Evolutionary conservation across 306 rosid species (phyloP).

Genomic region (Medicago arabica): DNA sequence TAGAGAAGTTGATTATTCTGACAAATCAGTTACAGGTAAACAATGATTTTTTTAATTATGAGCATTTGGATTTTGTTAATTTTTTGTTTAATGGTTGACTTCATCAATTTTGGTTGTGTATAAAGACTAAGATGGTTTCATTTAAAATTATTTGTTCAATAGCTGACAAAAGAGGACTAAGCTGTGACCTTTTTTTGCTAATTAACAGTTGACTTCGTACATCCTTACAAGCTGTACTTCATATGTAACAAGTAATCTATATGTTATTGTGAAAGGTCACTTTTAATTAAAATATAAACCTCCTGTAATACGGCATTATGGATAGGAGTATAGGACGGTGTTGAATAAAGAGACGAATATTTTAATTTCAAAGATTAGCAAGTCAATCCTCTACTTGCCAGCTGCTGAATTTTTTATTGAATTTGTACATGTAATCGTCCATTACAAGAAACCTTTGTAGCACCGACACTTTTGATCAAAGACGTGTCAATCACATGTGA

Average conservation of each 20-base stretch:
- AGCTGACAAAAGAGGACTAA: constrained; percentile 18
- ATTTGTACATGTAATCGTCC: constrained; percentile 19
- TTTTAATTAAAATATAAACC: constrained; percentile 1
- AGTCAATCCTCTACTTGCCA: constrained; percentile 22
- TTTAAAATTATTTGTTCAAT: constrained; percentile 29
- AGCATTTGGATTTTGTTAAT: background rate
- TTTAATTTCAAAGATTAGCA: constrained; percentile 20
- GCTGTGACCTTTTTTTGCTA: constrained; percentile 29
- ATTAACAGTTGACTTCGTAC: constrained; percentile 35
- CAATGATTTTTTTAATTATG: background rate
- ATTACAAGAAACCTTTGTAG: background rate
- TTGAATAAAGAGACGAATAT: constrained; percentile 20
- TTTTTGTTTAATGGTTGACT: constrained; percentile 26
- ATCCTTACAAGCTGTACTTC: background rate
- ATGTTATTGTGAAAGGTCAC: constrained; percentile 5
- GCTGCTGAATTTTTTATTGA: background rate
- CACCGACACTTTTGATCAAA: background rate
- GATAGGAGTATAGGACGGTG: constrained; percentile 5
- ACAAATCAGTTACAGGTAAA: constrained; percentile 86
- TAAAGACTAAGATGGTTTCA: constrained; percentile 33
- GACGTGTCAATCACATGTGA: background rate
- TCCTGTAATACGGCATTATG: constrained; percentile 14
- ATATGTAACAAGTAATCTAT: constrained; percentile 27
- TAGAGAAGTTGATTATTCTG: constrained; percentile 79
- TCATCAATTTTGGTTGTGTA: constrained; percentile 5